Base-by-base conservation (phyloP, 805 yeast genomes). In the Hanseniaspora pseudoguilliermondii region DNA sequence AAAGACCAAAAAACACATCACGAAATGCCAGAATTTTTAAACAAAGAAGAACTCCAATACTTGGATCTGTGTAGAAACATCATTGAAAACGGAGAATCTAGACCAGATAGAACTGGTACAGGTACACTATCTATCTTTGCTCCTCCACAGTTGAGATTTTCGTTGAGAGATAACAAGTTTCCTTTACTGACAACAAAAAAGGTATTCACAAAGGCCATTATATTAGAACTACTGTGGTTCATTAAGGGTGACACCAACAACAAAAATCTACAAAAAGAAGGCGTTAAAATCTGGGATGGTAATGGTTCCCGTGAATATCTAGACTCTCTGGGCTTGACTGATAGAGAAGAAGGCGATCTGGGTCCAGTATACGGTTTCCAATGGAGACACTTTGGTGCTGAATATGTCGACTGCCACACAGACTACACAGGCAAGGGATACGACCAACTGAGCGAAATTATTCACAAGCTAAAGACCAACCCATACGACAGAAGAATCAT, bases 301-400 rank as follows among this genome's bases (percentile, higher is more conserved):
- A 93, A 93, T 67, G 98, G 97, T 11, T 86, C 95, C 39, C 75
- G 97, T 59, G 96, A 88, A 68, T 93, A 80, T 66, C 73, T 93
- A 55, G 97, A 93, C 67, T 76, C 80, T 4, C 71, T 89, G 39
- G 98, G 97, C 0, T 76, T 93, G 47, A 76, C 76, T 0, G 75
- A 85, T 58, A 81, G 96, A 66, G 75, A 89, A 58, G 96, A 81
- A 63, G 97, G 97, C 55, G 99, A 93, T 70, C 70, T 93, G 62
- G 99, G 99, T 1, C 98, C 99, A 1, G 97, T 93, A 2, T 93
- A 93, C 67, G 99, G 99, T 0, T 93, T 93, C 72, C 99, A 93
- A 70, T 93, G 99, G 99, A 81, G 99, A 64, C 98, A 93, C 70
- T 93, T 93, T 69, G 98, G 98, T 46, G 98, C 99, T 5, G 81